Evolutionary conservation across 768 basidiomycete genomes (phyloP).

Genomic region (Mycena rebaudengoi): DNA sequence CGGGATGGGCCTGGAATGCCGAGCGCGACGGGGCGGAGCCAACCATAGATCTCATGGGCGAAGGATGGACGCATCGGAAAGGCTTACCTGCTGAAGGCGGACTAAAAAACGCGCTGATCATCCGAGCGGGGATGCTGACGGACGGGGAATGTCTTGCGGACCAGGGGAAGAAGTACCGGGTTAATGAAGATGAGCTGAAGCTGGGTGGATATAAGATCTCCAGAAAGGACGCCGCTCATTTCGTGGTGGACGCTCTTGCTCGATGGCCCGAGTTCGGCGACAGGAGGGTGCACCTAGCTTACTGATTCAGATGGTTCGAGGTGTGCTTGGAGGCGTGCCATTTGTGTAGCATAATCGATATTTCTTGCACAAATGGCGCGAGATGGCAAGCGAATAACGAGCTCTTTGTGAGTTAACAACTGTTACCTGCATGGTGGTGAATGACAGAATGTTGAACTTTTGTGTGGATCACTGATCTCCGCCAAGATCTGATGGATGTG

Average conservation of each 20-base stretch:
- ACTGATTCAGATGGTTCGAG: too few relatives aligned
- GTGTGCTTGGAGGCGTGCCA: too few relatives aligned
- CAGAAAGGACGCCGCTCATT: constrained; percentile 66
- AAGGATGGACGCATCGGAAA: constrained; percentile 41
- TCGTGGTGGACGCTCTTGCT: constrained; percentile 52
- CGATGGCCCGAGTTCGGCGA: constrained; percentile 46
- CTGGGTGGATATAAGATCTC: constrained; percentile 53
- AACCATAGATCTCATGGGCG: constrained; percentile 48
- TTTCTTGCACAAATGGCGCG: too few relatives aligned
- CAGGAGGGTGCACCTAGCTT: constrained; percentile 29
- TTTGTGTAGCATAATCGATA: too few relatives aligned
- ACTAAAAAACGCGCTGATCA: constrained; percentile 46
- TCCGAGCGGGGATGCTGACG: constrained; percentile 66
- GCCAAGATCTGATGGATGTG: too few relatives aligned
- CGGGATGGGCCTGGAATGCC: constrained; percentile 60
- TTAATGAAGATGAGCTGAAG: constrained; percentile 40
- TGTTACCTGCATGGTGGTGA: too few relatives aligned
- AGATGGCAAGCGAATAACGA: too few relatives aligned
- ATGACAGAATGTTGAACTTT: too few relatives aligned
- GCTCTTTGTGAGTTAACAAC: too few relatives aligned
- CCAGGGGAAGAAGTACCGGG: constrained; percentile 44
- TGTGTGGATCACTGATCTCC: too few relatives aligned
- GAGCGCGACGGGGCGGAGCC: constrained; percentile 46
- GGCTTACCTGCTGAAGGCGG: constrained; percentile 43
- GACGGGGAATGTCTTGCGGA: constrained; percentile 50